phyloP scores from a whole-genome alignment of 192 early-diverging fungal species.

The Mortierella hygrophila region DNA sequence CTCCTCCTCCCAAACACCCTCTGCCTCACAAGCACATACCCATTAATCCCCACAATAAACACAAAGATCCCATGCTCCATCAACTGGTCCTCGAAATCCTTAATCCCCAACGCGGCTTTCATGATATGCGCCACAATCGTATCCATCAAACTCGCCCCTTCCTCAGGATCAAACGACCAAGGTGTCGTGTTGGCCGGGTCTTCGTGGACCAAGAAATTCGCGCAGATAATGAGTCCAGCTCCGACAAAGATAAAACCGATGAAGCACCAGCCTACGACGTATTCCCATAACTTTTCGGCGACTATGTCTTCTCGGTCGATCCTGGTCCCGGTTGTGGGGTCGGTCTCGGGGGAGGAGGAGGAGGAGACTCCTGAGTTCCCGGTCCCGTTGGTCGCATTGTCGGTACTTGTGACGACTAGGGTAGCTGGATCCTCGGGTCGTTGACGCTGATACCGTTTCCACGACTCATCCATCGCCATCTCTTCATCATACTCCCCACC shows the following conservation, averaged over 20 bases:
- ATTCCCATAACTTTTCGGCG: constrained; percentile 39
- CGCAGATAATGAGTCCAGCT: constrained; percentile 14
- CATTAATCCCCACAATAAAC: constrained; percentile 45
- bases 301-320: neutral
- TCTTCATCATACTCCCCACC: constrained; percentile 28
- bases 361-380: neutral
- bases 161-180: constrained; percentile 36
- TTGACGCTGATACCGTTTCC: constrained; percentile 34
- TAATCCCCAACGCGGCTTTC: constrained; percentile 33
- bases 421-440: constrained; percentile 5
- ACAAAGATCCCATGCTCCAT: constrained; percentile 52
- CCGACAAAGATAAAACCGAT: constrained; percentile 27
- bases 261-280: constrained; percentile 43
- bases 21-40: constrained; percentile 32
- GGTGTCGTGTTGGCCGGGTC: constrained; percentile 3
- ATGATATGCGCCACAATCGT: constrained; percentile 29
- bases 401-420: neutral
- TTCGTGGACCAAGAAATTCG: constrained; percentile 15
- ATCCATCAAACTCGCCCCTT: constrained; percentile 33
- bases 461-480: constrained; percentile 14
- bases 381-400: neutral
- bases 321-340: neutral
- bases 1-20: constrained; percentile 30
- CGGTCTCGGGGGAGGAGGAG: neutral
- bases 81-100: constrained; percentile 39